phyloP scores from a whole-genome alignment of 352 stramenopile genomes.

The Phytophthora hibernalis region DNA sequence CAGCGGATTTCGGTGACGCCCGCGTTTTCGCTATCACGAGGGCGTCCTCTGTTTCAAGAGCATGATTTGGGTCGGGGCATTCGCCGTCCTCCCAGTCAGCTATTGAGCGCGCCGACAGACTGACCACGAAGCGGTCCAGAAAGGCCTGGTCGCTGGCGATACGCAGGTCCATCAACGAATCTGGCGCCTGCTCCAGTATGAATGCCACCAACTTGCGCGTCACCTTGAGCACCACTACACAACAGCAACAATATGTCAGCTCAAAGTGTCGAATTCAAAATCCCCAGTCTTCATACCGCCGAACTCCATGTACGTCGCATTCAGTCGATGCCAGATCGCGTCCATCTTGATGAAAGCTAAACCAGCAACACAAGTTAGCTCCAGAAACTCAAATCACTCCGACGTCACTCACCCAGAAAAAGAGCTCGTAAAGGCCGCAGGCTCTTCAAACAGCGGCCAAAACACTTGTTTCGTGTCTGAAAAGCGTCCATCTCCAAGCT shows the following conservation, averaged over 20 bases:
- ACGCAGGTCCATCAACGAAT: slow-evolving; percentile 62
- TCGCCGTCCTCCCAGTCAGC: slow-evolving; percentile 77
- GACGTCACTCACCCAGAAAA: slow-evolving; percentile 46
- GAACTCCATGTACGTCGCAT: slow-evolving; percentile 90
- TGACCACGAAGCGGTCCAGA: slow-evolving; percentile 77
- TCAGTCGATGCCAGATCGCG: slow-evolving; percentile 78
- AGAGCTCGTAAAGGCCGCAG: slow-evolving; percentile 83
- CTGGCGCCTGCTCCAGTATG: slow-evolving; percentile 66
- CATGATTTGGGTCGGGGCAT: slow-evolving; percentile 70
- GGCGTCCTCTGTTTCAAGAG: slow-evolving; percentile 66
- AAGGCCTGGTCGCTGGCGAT: slow-evolving; percentile 63
- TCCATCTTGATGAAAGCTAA: slow-evolving; percentile 87
- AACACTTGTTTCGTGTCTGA: slow-evolving; percentile 45
- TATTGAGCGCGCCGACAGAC: slow-evolving; percentile 53
- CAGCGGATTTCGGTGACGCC: slow-evolving; percentile 11
- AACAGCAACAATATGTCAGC: slow-evolving; percentile 10
- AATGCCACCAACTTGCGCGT: slow-evolving; percentile 63
- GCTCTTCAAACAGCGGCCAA: slow-evolving; percentile 87
- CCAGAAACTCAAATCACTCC: too few species aligned
- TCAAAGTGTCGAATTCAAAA: neutral
- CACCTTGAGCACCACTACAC: slow-evolving; percentile 78
- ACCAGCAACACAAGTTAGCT: neutral
- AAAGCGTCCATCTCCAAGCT: slow-evolving; percentile 74
- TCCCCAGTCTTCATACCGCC: slow-evolving; percentile 40
- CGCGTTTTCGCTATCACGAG: slow-evolving; percentile 47